Evolutionary conservation across 179 eudicot genomes (phyloP), one percentile per base, ranked within the genome.

Genomic region (Drosera spatulata): DNA sequence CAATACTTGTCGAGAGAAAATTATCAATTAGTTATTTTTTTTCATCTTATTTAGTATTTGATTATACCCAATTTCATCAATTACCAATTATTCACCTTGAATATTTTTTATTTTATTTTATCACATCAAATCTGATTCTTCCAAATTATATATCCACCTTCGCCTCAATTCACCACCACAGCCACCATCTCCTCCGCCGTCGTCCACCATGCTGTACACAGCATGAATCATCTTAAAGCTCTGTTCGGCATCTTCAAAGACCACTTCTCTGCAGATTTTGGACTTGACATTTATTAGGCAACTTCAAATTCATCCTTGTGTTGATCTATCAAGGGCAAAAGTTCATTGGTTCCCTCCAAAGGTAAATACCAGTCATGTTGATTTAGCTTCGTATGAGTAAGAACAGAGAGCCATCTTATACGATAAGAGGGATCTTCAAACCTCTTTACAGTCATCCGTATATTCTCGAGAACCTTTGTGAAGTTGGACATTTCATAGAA

Each of bases 361-460:
- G 70, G 66, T 37, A 53, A 61, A 38, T 61, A 58, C 71, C 67
- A 63, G 5, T 22, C 11, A 22, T 61, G 61, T 55, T 39, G 72
- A 58, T 7, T 10, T 41, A n/a, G 51, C 49, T 72, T 66, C 61
- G 57, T 68, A 9, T 41, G 62, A 53, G 38, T 61, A 47, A 87
- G 77, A 77, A 69, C 75, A 41, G 69, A 70, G 15, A 91, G 74
- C 97, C 97, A 91, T 71, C 81, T 78, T 45, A 85, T 42, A 57
- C 75, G 69, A 54, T 68, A 74, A 51, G 80, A 73, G 41, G 87
- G 85, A 61, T 91, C 85, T 62, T 85, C 85, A 44, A 75, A 63
- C 53, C 61, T 76, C 71, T 70, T 66, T 50, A 82, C 47, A 62
- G 80, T 71, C 61, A 50, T 39, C 67, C 63, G 68, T 61, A 91